A percentile compares a stretch with the other conserved stretches of the same genome.
Conservation (phyloP, 78 protist species). For the Dictyostelium firmibasis region DNA sequence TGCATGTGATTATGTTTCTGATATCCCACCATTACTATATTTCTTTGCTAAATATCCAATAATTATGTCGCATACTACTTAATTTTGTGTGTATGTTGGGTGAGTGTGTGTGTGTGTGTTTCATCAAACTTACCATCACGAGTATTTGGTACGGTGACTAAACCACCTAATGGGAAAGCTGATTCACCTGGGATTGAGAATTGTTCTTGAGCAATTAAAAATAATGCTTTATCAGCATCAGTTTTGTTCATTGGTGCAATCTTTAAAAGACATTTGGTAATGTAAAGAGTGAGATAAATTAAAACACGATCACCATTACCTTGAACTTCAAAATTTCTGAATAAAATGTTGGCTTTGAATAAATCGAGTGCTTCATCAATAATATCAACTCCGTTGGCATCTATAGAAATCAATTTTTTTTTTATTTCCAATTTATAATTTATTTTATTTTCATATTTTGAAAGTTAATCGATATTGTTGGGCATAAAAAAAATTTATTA, state of each 20-base stretch:
- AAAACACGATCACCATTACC: constrained; percentile 94
- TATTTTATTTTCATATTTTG: too few species aligned
- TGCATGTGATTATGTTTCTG: too few species aligned
- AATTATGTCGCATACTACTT: too few species aligned
- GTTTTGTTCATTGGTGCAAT: constrained; percentile 51
- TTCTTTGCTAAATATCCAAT: too few species aligned
- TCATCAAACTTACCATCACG: constrained; percentile 52
- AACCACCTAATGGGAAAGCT: constrained; percentile 87
- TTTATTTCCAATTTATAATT: too few species aligned
- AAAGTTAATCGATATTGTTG: too few species aligned
- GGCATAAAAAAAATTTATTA: too few species aligned
- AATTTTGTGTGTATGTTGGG: too few species aligned
- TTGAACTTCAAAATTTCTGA: constrained; percentile 92
- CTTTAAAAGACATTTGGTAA: constrained; percentile 88
- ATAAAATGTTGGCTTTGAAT: constrained; percentile 95
- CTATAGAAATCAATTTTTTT: too few species aligned
- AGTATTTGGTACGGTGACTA: constrained; percentile 71
- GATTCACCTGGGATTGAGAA: constrained; percentile 93
- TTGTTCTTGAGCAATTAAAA: constrained; percentile 82
- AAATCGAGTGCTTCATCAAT: constrained; percentile 93
- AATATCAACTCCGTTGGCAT: constrained; percentile 82
- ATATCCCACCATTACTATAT: too few species aligned
- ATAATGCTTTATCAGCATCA: constrained; percentile 84
- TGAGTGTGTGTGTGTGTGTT: background rate
- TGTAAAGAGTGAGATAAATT: constrained; percentile 93